A percentile compares a stretch with the other conserved stretches of the same genome.
These are phyloP conservation scores for Dalbergia cultrata DNA, from an alignment of 306 rosid genomes.

Conservation along the genomic window DNA sequence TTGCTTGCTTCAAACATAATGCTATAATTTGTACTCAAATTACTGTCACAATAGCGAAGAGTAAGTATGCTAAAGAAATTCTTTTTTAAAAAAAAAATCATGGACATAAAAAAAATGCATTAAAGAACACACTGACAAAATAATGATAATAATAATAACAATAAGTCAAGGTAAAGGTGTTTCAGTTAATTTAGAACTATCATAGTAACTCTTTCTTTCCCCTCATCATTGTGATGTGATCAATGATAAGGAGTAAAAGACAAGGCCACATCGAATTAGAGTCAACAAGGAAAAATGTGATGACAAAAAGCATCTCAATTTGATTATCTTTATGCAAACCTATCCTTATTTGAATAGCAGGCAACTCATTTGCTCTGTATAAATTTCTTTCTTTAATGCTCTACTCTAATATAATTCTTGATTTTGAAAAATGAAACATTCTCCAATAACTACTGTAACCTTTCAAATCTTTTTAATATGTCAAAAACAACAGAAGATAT, in stretches of 20 bases:
- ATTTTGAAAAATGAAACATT: conserved; percentile 14
- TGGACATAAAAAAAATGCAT: neutral
- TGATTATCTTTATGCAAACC: neutral
- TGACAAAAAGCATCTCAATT: neutral
- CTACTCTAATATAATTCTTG: conserved; percentile 13
- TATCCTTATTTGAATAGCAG: neutral
- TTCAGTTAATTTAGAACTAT: neutral
- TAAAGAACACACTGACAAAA: neutral
- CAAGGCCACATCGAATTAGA: conserved; percentile 4
- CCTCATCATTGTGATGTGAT: conserved; percentile 14
- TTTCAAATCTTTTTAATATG: neutral
- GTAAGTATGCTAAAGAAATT: conserved; percentile 15
- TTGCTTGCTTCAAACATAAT: conserved; percentile 37
- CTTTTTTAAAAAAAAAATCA: neutral
- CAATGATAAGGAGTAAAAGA: conserved; percentile 20
- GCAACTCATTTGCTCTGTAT: neutral
- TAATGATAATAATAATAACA: neutral
- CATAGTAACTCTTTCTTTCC: conserved; percentile 5
- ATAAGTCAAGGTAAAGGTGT: neutral
- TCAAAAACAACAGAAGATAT: conserved; percentile 23
- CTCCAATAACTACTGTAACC: conserved; percentile 7
- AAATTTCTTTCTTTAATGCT: conserved; percentile 27
- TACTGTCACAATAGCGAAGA: neutral
- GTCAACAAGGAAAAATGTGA: neutral
- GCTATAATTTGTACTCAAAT: neutral